Evolutionary conservation across 768 basidiomycete species (phyloP).

Genomic region (Leccinum truebloodii): DNA sequence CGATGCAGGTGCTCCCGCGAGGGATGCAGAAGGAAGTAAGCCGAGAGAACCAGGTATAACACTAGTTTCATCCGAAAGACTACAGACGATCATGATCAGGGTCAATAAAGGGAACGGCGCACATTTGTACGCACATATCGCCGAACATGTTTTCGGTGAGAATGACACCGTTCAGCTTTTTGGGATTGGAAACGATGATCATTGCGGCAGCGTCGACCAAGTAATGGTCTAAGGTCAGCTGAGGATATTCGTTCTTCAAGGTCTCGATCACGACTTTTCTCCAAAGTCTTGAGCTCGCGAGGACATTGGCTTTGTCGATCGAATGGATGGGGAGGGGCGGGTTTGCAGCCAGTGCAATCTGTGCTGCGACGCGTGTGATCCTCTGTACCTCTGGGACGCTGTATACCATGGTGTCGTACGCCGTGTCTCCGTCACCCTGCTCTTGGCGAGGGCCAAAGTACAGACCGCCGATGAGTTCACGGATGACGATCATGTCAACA

Average conservation of each 20-base stretch:
- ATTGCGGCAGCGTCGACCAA: constrained; percentile 96
- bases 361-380: constrained; percentile 93
- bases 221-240: constrained; percentile 84
- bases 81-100: constrained; percentile 32
- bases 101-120: not conserved
- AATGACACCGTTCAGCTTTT: constrained; percentile 92
- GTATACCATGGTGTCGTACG: constrained; percentile 95
- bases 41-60: constrained; percentile 98
- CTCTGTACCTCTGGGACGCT: constrained; percentile 88
- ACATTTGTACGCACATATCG: constrained; percentile 74
- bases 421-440: constrained; percentile 67
- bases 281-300: constrained; percentile 94
- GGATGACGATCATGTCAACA: constrained; percentile 89
- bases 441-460: constrained; percentile 97
- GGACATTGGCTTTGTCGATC: constrained; percentile 98
- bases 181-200: constrained; percentile 88
- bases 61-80: constrained; percentile 94
- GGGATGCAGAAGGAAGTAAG: constrained; percentile 92
- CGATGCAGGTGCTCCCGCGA: constrained; percentile 81
- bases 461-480: constrained; percentile 94
- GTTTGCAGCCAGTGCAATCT: constrained; percentile 78
- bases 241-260: constrained; percentile 82
- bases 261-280: constrained; percentile 89
- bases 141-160: constrained; percentile 96
- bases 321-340: constrained; percentile 91